These are phyloP conservation scores for Apiotrichum laibachii DNA, from an alignment of 1,284 basidiomycete genomes.

Conservation along the genomic window DNA sequence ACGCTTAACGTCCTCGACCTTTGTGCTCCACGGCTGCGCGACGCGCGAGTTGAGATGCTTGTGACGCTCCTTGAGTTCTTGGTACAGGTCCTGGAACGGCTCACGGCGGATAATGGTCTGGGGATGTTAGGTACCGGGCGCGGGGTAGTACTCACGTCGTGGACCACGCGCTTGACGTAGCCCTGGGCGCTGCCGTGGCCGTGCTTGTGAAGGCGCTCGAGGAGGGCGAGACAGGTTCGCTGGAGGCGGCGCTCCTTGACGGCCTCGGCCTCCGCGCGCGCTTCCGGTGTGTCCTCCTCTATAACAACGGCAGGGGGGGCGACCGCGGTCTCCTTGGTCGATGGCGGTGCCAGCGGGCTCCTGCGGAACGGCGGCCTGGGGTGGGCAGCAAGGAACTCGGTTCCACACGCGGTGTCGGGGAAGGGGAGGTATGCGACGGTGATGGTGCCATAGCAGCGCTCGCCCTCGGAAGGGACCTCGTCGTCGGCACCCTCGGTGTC, in stretches of 20 bases:
- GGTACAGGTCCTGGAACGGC: constrained; percentile 83
- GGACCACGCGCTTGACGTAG: constrained; percentile 80
- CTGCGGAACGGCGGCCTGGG: constrained; percentile 25
- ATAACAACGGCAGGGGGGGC: constrained; percentile 18
- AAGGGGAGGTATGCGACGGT: constrained; percentile 40
- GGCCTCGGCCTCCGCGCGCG: constrained; percentile 6
- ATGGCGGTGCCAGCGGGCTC: constrained; percentile 35
- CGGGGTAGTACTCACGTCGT: constrained; percentile 59
- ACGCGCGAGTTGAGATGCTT: constrained; percentile 77
- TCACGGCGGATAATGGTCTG: constrained; percentile 67
- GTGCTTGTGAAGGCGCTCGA: constrained; percentile 80
- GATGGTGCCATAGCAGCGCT: constrained; percentile 16
- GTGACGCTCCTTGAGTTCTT: constrained; percentile 77
- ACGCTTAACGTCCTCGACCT: constrained; percentile 49
- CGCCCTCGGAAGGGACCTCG: neutral
- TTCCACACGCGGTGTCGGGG: constrained; percentile 10
- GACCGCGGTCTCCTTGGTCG: neutral
- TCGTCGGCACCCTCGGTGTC: constrained; percentile 17
- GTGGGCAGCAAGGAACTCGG: constrained; percentile 9
- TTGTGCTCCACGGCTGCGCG: constrained; percentile 71
- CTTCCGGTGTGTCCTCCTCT: constrained; percentile 14
- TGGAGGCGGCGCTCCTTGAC: constrained; percentile 58
- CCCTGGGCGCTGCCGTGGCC: constrained; percentile 74
- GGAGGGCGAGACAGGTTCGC: constrained; percentile 72
- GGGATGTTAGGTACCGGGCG: neutral